A percentile compares a stretch with the other conserved stretches of the same genome.
These are phyloP conservation scores for Scedosporium minutisporum DNA, from an alignment of 2,329 filamentous ascomycete species.

Conservation along the genomic window DNA sequence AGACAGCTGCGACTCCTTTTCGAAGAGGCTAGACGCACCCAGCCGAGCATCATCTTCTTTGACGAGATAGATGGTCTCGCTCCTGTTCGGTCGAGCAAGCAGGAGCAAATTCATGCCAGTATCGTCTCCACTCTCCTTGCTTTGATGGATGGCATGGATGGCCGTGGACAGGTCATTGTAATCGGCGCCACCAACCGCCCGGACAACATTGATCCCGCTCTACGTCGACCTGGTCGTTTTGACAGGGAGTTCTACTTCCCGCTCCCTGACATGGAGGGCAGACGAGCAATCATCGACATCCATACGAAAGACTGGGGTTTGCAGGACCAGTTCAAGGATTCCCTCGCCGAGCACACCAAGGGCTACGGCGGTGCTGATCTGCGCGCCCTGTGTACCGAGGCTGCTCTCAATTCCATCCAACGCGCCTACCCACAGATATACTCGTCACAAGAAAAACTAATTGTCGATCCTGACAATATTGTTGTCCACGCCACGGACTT, in stretches of 20 bases:
- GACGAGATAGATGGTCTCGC: slow-evolving; percentile 97
- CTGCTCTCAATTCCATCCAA: slow-evolving; percentile 90
- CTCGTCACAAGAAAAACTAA: slow-evolving; percentile 74
- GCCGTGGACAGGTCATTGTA: slow-evolving; percentile 94
- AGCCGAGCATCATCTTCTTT: slow-evolving; percentile 93
- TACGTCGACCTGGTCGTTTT: slow-evolving; percentile 87
- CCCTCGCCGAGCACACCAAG: slow-evolving; percentile 81
- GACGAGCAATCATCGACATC: slow-evolving; percentile 84
- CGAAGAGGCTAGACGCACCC: slow-evolving; percentile 88
- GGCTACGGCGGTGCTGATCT: slow-evolving; percentile 95
- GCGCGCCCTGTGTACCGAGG: slow-evolving; percentile 88
- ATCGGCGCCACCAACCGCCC: slow-evolving; percentile 98
- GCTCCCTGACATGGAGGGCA: slow-evolving; percentile 68
- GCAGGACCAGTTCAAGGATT: slow-evolving; percentile 66
- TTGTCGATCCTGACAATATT: slow-evolving; percentile 79
- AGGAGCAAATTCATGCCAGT: slow-evolving; percentile 96
- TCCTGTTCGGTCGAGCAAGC: slow-evolving; percentile 92
- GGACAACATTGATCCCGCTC: slow-evolving; percentile 91
- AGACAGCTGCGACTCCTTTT: slow-evolving; percentile 88
- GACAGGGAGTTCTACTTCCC: slow-evolving; percentile 98
- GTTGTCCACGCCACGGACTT: slow-evolving; percentile 88
- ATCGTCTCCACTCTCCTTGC: slow-evolving; percentile 93
- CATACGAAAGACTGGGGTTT: slow-evolving; percentile 93
- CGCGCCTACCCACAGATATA: slow-evolving; percentile 96
- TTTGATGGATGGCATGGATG: slow-evolving; percentile 96